These are phyloP conservation scores for Camellia lanceoleosa DNA, from an alignment of 148 eudicot species.

Conservation along the genomic window DNA sequence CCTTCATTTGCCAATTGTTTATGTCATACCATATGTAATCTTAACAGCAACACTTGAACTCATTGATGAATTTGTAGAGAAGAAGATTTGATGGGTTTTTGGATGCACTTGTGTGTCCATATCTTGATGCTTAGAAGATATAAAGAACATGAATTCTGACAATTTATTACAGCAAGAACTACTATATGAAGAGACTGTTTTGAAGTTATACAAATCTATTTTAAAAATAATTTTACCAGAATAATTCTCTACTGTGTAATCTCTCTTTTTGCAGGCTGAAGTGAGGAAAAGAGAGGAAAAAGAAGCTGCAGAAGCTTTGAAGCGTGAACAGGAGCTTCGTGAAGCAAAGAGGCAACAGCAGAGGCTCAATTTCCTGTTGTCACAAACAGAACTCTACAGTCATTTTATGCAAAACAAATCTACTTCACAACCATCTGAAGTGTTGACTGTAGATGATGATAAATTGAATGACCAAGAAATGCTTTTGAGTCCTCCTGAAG, in stretches of 20 bases:
- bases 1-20: slow-evolving; percentile 11
- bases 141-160: background rate
- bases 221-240: background rate
- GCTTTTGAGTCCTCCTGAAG: slow-evolving; percentile 35
- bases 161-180: background rate
- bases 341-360: slow-evolving; percentile 95
- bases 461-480: slow-evolving; percentile 44
- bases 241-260: background rate
- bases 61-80: background rate
- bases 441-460: slow-evolving; percentile 43
- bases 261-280: slow-evolving; percentile 62
- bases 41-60: background rate
- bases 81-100: background rate
- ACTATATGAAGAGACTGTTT: background rate
- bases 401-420: slow-evolving; percentile 98
- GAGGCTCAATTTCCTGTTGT: slow-evolving; percentile 89
- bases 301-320: slow-evolving; percentile 96
- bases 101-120: background rate
- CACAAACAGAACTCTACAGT: slow-evolving; percentile 96
- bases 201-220: background rate
- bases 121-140: background rate
- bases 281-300: slow-evolving; percentile 84
- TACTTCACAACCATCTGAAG: slow-evolving; percentile 51
- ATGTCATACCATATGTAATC: background rate
- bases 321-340: slow-evolving; percentile 92